Evolutionary conservation across 306 rosid genomes (phyloP), one percentile per base, ranked within the genome.

Genomic region (Cucurbita ficifolia): DNA sequence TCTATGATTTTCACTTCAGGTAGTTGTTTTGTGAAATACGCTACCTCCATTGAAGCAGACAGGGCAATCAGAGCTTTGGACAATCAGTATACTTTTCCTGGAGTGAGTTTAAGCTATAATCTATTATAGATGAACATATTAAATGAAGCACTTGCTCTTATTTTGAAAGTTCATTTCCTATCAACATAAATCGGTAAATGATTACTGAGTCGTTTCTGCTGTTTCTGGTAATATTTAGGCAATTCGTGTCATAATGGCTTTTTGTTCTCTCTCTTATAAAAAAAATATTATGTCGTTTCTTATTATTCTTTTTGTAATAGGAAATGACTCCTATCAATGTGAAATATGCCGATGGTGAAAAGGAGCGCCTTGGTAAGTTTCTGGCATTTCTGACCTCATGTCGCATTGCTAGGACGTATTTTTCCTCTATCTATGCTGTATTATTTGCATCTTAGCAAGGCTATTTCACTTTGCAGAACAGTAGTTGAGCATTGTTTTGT

Each of bases 11-110:
- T 82, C 75, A 76, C 58, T 74, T 51, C 87, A 90, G 97, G 96
- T 76, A 87, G 88, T 77, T 93, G 97, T 83, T 93, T 90, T 60
- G 97, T 93, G 74, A 93, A 93, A 75, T 90, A 84, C 81, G 79
- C 90, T 70, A 84, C 89, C 16, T 16, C 79, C 18, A 80, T 84
- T 82, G 97, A 83, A 76, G 97, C 97, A 77, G 94, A 88, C 78
- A 85, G 82, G 79, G 96, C 94, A 16, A 87, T 88, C 50, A 80
- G 84, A 76, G 89, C 92, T 78, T 79, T 93, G 84, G 92, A 72
- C 79, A 81, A 82, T 79, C 91, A 77, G 50, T 83, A 86, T 83
- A 84, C 76, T 74, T 90, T 93, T 86, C 84, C 87, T 52, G 97
- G 97, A 85, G 96, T 88, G 78, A 80, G 93, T 81, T 81, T 62